A percentile compares a stretch with the other conserved stretches of the same genome.
Conservation (phyloP, 306 rosid species). For the Heteromeles arbutifolia region DNA sequence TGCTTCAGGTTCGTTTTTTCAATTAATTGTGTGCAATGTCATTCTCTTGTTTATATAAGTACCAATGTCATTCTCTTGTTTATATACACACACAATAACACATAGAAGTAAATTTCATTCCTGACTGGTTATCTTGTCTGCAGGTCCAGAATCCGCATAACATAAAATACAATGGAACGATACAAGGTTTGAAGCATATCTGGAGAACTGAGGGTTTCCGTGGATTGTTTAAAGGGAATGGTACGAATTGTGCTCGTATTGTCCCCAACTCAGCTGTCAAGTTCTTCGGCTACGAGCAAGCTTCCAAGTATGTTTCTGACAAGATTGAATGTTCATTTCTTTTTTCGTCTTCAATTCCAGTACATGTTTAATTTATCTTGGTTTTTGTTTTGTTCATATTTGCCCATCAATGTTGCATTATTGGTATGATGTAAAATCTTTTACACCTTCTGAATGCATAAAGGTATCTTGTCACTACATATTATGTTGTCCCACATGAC, state of each 20-base stretch:
- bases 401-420: neutral
- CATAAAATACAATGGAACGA: constrained; percentile 86
- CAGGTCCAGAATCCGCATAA: constrained; percentile 95
- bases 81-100: neutral
- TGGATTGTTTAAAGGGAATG: constrained; percentile 92
- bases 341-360: neutral
- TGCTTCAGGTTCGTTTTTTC: constrained; percentile 69
- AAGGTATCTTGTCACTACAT: neutral
- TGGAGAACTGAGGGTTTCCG: constrained; percentile 97
- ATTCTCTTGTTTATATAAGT: neutral
- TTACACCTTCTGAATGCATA: neutral
- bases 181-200: constrained; percentile 88
- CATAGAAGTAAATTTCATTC: neutral
- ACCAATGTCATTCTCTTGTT: neutral
- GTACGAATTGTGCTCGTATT: constrained; percentile 95
- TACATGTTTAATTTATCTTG: neutral
- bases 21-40: constrained; percentile 3
- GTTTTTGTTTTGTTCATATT: neutral
- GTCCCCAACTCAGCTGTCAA: constrained; percentile 97
- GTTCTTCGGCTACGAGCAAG: constrained; percentile 98
- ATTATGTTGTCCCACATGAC: neutral
- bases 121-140: constrained; percentile 11
- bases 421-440: neutral
- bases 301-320: constrained; percentile 63
- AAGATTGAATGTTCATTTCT: neutral